Percentiles rank a stretch among this genome's conserved stretches.
Evolutionary conservation across 169 alveolate species (phyloP).

Genomic region (Plasmodium malariae): DNA sequence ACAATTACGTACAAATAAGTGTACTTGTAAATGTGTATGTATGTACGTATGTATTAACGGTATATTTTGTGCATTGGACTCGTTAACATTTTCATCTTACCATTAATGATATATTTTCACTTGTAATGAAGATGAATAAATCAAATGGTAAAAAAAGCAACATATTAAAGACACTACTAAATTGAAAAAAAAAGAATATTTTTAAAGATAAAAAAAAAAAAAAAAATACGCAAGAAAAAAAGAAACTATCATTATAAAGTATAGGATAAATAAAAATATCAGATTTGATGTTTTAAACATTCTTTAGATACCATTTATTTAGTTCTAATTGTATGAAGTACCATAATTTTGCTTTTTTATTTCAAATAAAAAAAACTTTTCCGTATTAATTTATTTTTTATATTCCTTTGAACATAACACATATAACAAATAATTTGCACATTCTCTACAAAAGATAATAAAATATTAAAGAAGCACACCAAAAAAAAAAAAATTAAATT

Average conservation of each 20-base stretch:
- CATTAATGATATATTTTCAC: slow-evolving; percentile 10
- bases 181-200: too few species aligned
- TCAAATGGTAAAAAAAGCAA: background rate
- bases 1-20: background rate
- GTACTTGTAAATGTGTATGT: slow-evolving; percentile 8
- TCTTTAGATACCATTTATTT: slow-evolving; percentile 37
- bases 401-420: background rate
- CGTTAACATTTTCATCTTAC: background rate
- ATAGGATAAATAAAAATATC: slow-evolving; percentile 13
- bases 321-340: slow-evolving; percentile 41
- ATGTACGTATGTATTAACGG: slow-evolving; percentile 4
- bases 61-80: slow-evolving; percentile 6
- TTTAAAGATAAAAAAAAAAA: slow-evolving; percentile 14
- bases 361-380: slow-evolving; percentile 17
- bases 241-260: slow-evolving; percentile 4
- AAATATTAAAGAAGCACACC: slow-evolving; percentile 4
- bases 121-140: slow-evolving; percentile 9
- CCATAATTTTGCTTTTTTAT: slow-evolving; percentile 20
- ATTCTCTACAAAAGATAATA: slow-evolving; percentile 28
- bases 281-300: slow-evolving; percentile 9
- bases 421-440: too few species aligned
- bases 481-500: slow-evolving; percentile 38
- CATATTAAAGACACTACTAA: slow-evolving; percentile 33
- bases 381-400: background rate
- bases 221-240: slow-evolving; percentile 8